Conservation (phyloP, 2,329 filamentous ascomycete species). For the Fusarium mexicanum region DNA sequence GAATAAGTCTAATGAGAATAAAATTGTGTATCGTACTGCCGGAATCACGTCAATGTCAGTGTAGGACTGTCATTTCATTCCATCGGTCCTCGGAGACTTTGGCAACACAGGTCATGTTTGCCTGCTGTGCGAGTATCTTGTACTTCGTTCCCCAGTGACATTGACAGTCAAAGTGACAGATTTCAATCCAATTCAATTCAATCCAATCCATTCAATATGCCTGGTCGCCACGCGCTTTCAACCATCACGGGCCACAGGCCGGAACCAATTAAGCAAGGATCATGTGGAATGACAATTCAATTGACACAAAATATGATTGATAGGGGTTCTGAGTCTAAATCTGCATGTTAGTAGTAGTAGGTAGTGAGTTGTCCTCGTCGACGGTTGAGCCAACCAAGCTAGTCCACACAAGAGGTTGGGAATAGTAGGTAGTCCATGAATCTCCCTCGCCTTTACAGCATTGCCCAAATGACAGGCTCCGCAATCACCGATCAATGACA, state of each 20-base stretch:
- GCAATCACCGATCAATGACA: background rate
- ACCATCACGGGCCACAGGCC: background rate
- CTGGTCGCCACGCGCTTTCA: conserved; percentile 23
- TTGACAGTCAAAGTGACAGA: background rate
- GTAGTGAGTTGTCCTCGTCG: conserved; percentile 12
- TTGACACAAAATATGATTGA: conserved; percentile 9
- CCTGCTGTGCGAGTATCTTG: conserved; percentile 19
- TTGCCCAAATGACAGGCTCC: background rate
- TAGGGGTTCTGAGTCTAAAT: conserved; percentile 3
- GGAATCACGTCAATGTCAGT: conserved; percentile 18
- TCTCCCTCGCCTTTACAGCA: background rate
- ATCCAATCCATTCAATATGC: background rate
- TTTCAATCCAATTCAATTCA: background rate
- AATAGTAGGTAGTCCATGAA: conserved; percentile 4
- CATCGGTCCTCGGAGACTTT: conserved; percentile 18
- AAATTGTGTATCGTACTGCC: conserved; percentile 29
- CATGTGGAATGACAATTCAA: conserved; percentile 29
- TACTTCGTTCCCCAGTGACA: conserved; percentile 20
- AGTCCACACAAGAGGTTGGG: conserved; percentile 3
- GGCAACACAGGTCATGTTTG: background rate
- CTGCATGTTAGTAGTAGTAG: conserved; percentile 13
- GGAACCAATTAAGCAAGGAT: conserved; percentile 39
- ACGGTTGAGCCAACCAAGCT: conserved; percentile 3
- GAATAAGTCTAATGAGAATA: background rate
- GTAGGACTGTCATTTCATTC: background rate